These are phyloP conservation scores for Alternaria sp. DNA, from an alignment of 2,329 filamentous ascomycete species.

Conservation along the genomic window DNA sequence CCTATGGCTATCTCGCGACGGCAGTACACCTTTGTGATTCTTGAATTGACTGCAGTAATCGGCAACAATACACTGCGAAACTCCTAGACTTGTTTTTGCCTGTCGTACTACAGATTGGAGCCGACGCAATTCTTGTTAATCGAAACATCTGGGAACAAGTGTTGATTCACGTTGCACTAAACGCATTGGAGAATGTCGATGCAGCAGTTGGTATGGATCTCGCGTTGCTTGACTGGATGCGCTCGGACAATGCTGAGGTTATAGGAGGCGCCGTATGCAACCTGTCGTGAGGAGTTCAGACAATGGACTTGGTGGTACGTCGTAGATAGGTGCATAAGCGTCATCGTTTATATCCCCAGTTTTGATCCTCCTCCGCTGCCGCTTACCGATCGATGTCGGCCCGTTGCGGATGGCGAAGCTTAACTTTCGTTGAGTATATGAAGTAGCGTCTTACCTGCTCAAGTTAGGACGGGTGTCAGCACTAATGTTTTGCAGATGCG, in stretches of 20 bases:
- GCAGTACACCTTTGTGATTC: no score
- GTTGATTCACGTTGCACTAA: constrained; percentile 20
- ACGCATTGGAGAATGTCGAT: constrained; percentile 23
- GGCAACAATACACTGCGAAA: no score
- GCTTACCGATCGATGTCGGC: no score
- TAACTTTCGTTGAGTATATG: not conserved
- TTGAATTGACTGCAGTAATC: no score
- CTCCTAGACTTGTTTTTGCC: no score
- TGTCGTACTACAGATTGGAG: no score
- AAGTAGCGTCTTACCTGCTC: not conserved
- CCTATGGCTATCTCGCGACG: no score
- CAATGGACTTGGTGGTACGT: constrained; percentile 29
- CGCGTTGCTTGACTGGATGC: constrained; percentile 19
- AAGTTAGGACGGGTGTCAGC: not conserved
- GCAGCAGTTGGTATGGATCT: constrained; percentile 27
- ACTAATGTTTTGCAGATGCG: no score
- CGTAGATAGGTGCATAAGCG: constrained; percentile 24
- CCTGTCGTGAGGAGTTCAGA: constrained; percentile 23
- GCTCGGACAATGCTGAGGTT: constrained; percentile 19
- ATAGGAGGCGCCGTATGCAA: constrained; percentile 22
- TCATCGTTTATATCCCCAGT: not conserved
- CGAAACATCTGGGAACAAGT: not conserved
- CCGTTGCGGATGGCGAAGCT: constrained; percentile 11
- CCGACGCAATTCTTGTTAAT: no score
- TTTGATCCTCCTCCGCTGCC: no score